Base-by-base conservation (phyloP, 306 rosid genomes). In the Cucurbita argyrosperma region DNA sequence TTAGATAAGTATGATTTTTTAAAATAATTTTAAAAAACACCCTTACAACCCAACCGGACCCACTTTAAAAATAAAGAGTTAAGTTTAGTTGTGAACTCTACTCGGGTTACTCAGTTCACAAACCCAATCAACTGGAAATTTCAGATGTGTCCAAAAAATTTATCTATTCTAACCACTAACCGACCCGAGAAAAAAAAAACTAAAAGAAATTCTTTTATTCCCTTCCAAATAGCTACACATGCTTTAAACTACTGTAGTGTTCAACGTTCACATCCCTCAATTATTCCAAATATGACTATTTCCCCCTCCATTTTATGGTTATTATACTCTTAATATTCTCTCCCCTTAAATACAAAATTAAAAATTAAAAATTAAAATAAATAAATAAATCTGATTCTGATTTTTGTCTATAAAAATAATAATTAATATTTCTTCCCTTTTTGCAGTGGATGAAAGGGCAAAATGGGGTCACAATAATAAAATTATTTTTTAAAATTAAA, bases 321-420 rank as follows among this genome's bases (percentile, higher is more conserved):
- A 50, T 50, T 70, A 70, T 70, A 70, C 74, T 70, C 42, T 72
- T 62, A 74, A 23, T 74, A 76, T 84, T 81, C 60, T 75, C 58
- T 79, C 71, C 47, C 40, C 69, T 45, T 62, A 83, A 77, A 54
- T 53, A 75, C 40, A 60, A 76, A 74, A 76, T 21, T 21, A 21
- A 21, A 21, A 21, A 21, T 21, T 42, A 18, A 84, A 58, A 63
- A 78, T 30, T 30, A 47, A 76, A 73, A 75, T 19, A 18, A 89
- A 87, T n/a, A 89, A 69, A 87, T 91, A 90, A 86, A 89, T 87
- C 88, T 79, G 83, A 91, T 85, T 88, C 90, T 90, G 82, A 91
- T 85, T 87, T 84, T 45, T 83, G 88, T 87, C 95, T 86, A 83
- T 76, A 64, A 79, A 85, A 30, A 30, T 21, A 84, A 72, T 72